phyloP scores from a whole-genome alignment of 2,329 filamentous ascomycete genomes.

The Neodidymelliopsis sp. region DNA sequence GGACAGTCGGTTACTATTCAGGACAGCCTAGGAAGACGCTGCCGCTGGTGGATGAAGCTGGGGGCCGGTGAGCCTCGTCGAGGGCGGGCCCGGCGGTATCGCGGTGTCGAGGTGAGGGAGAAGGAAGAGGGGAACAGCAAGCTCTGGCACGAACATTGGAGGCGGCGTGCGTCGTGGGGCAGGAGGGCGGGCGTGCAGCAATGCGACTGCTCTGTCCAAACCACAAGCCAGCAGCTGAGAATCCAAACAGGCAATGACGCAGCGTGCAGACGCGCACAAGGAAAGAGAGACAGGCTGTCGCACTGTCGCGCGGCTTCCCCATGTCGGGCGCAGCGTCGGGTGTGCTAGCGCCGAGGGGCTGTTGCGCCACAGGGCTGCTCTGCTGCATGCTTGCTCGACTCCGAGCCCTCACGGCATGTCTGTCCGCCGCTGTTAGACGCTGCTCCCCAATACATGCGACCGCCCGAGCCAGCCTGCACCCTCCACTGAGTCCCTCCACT shows the following conservation, averaged over 20 bases:
- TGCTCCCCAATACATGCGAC: not conserved
- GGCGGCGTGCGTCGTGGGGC: not conserved
- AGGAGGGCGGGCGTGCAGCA: not conserved
- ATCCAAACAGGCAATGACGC: conserved; percentile 23
- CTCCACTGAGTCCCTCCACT: too few species aligned
- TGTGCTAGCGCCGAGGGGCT: conserved; percentile 28
- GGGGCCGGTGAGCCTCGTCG: not conserved
- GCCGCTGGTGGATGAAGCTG: not conserved
- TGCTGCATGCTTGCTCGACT: conserved; percentile 4
- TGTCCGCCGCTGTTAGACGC: conserved; percentile 1
- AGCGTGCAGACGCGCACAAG: conserved; percentile 14
- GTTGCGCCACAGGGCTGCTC: conserved; percentile 17
- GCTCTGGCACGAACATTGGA: conserved; percentile 25
- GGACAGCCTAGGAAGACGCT: not conserved
- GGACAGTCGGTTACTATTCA: not conserved
- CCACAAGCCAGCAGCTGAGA: not conserved
- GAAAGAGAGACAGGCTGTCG: not conserved
- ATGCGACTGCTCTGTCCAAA: conserved; percentile 7
- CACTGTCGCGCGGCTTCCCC: conserved; percentile 17
- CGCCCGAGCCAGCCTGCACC: not conserved
- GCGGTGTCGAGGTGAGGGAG: conserved; percentile 6
- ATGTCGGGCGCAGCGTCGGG: conserved; percentile 2
- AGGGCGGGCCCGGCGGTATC: conserved; percentile 4
- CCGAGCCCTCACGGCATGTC: conserved; percentile 11
- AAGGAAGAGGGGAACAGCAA: conserved; percentile 16